Conservation (phyloP, 2,329 filamentous ascomycete species). For the Fusarium torreyae region DNA sequence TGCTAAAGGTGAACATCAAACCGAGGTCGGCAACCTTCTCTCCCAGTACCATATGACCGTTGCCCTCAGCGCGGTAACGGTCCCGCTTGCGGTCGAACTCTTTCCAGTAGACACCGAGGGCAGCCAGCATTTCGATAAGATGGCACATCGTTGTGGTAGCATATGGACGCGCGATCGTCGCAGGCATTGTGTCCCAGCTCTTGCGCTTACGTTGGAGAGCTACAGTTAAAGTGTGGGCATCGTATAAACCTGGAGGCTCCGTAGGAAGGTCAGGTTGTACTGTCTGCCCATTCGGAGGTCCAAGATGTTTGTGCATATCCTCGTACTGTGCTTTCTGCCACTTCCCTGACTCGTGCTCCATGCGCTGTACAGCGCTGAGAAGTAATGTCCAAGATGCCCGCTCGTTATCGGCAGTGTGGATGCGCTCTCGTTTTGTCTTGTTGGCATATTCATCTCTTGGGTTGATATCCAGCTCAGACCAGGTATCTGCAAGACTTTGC, state of each 20-base stretch:
- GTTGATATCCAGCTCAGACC: slow-evolving; percentile 54
- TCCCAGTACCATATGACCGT: slow-evolving; percentile 67
- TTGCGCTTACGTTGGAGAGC: slow-evolving; percentile 63
- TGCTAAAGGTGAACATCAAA: slow-evolving; percentile 68
- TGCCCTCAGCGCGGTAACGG: slow-evolving; percentile 69
- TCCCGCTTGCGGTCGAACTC: slow-evolving; percentile 68
- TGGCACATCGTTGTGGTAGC: slow-evolving; percentile 71
- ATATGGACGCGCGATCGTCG: slow-evolving; percentile 63
- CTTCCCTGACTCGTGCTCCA: slow-evolving; percentile 63
- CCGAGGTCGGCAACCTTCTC: slow-evolving; percentile 65
- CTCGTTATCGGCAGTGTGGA: slow-evolving; percentile 71
- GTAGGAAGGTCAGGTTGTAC: slow-evolving; percentile 40
- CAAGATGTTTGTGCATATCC: slow-evolving; percentile 40
- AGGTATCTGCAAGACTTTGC: slow-evolving; percentile 55
- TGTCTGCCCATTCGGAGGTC: slow-evolving; percentile 41
- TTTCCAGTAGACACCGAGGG: slow-evolving; percentile 71
- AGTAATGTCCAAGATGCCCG: slow-evolving; percentile 69
- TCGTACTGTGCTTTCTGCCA: slow-evolving; percentile 61
- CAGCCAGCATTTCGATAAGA: slow-evolving; percentile 67
- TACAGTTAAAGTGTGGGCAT: slow-evolving; percentile 60
- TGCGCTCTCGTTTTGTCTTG: slow-evolving; percentile 51
- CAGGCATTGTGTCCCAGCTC: slow-evolving; percentile 69
- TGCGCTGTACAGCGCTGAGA: slow-evolving; percentile 64
- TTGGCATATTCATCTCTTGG: slow-evolving; percentile 47
- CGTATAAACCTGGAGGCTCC: slow-evolving; percentile 45